Base-by-base conservation (phyloP, 208 protist genomes). In the Trypanosoma vivax region DNA sequence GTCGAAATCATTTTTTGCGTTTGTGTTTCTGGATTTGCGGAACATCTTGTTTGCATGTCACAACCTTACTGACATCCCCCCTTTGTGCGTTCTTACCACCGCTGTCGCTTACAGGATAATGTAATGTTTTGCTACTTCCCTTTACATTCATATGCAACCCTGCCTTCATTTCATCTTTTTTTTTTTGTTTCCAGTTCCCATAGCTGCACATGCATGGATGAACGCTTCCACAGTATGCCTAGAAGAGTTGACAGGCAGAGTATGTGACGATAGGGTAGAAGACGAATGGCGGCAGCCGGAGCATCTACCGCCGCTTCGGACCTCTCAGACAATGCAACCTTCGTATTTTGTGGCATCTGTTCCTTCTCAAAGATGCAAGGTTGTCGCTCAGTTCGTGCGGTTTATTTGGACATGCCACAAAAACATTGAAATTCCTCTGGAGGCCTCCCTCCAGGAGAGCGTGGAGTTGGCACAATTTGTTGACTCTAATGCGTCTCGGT, bases 391-490 rank as follows among this genome's bases (percentile, higher is more conserved):
- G 5, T 65, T 65, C 51, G 1, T 58, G 21, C 48, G 51, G n/a
- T 65, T 65, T 42, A 28, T 65, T 2, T 50, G 29, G 18, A 41
- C 25, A 1, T 65, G 59, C 24, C 35, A 56, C 23, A 45, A 31
- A 0, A 9, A 51, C 9, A 58, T 65, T 30, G 59, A 65, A 25
- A 30, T 25, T 18, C 49, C 50, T 13, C 40, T 65, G 6, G 59
- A 65, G 21, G 18, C 29, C 13, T 3, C 31, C 2, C 31, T 65
- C 6, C 41, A 56, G 29, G 29, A 40, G 10, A 65, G 59, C 25
- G 31, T 65, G 4, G 53, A 62, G n/a, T 35, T 72, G 9, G 57
- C 52, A 29, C 57, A 38, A 18, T 65, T 54, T 47, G 31, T 65
- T 2, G 39, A 60, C 5, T 35, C 50, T 5, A 55, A 13, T 27